Evolutionary conservation across 1,139 yeast species (phyloP).

Genomic region (Zygoascus hellenicus): DNA sequence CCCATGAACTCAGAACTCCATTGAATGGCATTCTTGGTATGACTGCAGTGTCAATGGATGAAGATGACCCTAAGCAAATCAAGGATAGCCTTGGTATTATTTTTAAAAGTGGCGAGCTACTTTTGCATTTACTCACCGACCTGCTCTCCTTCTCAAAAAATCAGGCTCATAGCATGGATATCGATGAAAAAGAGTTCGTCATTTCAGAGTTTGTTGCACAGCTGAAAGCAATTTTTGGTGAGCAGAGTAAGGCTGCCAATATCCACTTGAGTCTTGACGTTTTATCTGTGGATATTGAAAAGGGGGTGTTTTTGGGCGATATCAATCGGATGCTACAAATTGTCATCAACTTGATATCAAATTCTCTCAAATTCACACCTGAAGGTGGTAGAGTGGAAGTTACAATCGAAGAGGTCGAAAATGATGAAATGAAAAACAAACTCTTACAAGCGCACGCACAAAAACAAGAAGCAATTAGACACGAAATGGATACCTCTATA

Average conservation of each 20-base stretch:
- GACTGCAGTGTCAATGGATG: constrained; percentile 91
- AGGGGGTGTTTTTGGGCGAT: constrained; percentile 71
- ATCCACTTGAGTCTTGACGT: constrained; percentile 42
- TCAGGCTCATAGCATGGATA: constrained; percentile 60
- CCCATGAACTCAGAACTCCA: constrained; percentile 90
- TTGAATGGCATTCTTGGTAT: constrained; percentile 88
- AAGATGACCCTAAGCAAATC: constrained; percentile 60
- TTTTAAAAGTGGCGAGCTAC: constrained; percentile 79
- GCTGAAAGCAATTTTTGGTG: constrained; percentile 79
- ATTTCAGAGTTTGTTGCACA: constrained; percentile 75
- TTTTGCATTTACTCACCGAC: constrained; percentile 80
- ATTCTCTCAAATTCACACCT: constrained; percentile 87
- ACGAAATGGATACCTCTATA: background rate
- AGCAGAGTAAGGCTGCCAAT: constrained; percentile 71
- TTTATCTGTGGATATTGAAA: constrained; percentile 37
- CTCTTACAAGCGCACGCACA: background rate
- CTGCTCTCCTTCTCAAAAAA: constrained; percentile 80
- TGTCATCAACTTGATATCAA: constrained; percentile 86
- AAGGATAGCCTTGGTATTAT: constrained; percentile 68
- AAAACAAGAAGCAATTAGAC: background rate
- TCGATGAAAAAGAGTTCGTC: constrained; percentile 71
- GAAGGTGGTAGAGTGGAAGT: constrained; percentile 78
- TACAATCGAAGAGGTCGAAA: constrained; percentile 19
- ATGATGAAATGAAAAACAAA: background rate
- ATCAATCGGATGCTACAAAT: constrained; percentile 90